Conservation (phyloP, 306 rosid genomes). For the Cyamopsis tetragonoloba region DNA sequence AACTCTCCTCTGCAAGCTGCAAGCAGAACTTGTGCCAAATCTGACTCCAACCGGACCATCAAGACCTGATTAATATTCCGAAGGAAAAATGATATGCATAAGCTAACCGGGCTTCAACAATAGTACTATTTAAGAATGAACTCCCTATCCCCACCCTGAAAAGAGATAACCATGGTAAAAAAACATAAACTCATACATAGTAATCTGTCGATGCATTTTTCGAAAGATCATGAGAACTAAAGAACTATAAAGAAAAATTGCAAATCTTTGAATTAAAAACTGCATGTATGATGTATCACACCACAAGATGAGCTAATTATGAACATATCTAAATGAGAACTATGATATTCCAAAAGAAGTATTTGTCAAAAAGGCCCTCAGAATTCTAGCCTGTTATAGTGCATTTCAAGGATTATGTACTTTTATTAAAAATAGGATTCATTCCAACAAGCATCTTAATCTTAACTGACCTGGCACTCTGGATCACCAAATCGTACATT, state of each 20-base stretch:
- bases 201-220: neutral
- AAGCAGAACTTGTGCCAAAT: constrained; percentile 80
- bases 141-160: neutral
- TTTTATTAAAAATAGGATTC: neutral
- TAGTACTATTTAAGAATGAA: too few species aligned
- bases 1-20: constrained; percentile 93
- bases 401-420: neutral
- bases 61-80: constrained; percentile 56
- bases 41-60: constrained; percentile 91
- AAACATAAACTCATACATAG: neutral
- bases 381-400: neutral
- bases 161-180: neutral
- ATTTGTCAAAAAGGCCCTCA: neutral
- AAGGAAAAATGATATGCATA: neutral
- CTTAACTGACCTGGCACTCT: constrained; percentile 83
- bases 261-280: neutral
- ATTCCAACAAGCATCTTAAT: constrained; percentile 12
- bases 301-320: neutral
- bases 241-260: neutral
- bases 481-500: constrained; percentile 99
- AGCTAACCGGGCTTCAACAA: constrained; percentile 12
- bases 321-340: neutral
- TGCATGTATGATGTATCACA: neutral
- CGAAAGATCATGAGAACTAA: neutral
- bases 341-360: neutral